Conservation (phyloP, 192 early-diverging fungal genomes). For the Allomyces javanicus region DNA sequence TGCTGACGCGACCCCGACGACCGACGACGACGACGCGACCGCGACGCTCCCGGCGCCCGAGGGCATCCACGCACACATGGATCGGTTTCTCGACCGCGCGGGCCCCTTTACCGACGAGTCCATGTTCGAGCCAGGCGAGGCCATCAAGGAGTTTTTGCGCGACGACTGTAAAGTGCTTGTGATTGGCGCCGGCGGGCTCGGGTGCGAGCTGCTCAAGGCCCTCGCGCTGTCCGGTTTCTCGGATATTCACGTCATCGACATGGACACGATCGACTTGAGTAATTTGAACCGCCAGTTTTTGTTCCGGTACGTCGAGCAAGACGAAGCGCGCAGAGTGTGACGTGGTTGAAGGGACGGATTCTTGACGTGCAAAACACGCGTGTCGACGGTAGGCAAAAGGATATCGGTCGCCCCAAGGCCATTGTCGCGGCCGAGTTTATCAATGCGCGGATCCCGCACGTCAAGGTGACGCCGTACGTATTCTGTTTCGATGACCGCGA, state of each 20-base stretch:
- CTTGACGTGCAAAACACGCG: no score
- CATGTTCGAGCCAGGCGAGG: neutral
- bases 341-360: no score
- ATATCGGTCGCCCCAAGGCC: slow-evolving; percentile 62
- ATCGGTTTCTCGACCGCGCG: neutral
- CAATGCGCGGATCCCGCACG: slow-evolving; percentile 40
- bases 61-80: neutral
- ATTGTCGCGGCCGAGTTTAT: slow-evolving; percentile 58
- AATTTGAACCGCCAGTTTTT: slow-evolving; percentile 72
- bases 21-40: neutral
- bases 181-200: slow-evolving; percentile 67
- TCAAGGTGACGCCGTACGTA: slow-evolving; percentile 47
- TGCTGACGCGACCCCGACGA: neutral
- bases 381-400: slow-evolving; percentile 21
- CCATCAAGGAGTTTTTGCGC: slow-evolving; percentile 5
- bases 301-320: slow-evolving; percentile 45
- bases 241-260: slow-evolving; percentile 69
- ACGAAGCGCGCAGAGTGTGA: no score
- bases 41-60: neutral
- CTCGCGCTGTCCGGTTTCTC: slow-evolving; percentile 58
- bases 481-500: neutral
- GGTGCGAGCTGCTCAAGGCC: slow-evolving; percentile 70
- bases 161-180: slow-evolving; percentile 47
- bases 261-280: slow-evolving; percentile 72
- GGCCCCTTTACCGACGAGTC: neutral